These are phyloP conservation scores for Blattamonas nauphoetae DNA, from an alignment of 78 protist species.

Conservation along the genomic window DNA sequence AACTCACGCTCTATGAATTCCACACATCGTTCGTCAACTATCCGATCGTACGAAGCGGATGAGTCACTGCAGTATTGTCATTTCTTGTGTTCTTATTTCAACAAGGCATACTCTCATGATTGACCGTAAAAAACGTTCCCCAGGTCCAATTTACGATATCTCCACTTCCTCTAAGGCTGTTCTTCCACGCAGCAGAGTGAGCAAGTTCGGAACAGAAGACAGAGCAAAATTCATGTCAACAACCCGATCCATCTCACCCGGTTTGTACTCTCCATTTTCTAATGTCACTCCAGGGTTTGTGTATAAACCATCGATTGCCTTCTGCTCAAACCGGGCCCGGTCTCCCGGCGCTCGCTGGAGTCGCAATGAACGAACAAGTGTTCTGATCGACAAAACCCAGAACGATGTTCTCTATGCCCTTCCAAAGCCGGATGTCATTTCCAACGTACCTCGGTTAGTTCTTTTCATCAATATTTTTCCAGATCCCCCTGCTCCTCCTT, in stretches of 20 bases:
- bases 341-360: background rate
- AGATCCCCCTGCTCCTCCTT: background rate
- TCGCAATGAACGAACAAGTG: background rate
- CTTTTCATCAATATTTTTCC: too few species aligned
- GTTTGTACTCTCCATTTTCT: too few species aligned
- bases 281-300: background rate
- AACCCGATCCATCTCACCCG: background rate
- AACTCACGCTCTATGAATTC: too few species aligned
- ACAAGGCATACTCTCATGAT: background rate
- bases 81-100: too few species aligned
- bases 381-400: background rate
- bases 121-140: background rate
- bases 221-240: background rate
- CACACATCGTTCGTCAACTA: too few species aligned
- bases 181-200: background rate
- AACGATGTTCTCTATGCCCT: too few species aligned
- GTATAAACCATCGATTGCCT: background rate
- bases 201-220: background rate
- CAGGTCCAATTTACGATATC: background rate
- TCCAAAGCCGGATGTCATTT: too few species aligned
- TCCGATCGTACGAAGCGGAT: too few species aligned
- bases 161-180: background rate
- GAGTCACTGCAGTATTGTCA: too few species aligned
- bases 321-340: background rate
- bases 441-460: too few species aligned